Evolutionary conservation across 169 alveolate species (phyloP).

Genomic region (Cystoisospora suis): DNA sequence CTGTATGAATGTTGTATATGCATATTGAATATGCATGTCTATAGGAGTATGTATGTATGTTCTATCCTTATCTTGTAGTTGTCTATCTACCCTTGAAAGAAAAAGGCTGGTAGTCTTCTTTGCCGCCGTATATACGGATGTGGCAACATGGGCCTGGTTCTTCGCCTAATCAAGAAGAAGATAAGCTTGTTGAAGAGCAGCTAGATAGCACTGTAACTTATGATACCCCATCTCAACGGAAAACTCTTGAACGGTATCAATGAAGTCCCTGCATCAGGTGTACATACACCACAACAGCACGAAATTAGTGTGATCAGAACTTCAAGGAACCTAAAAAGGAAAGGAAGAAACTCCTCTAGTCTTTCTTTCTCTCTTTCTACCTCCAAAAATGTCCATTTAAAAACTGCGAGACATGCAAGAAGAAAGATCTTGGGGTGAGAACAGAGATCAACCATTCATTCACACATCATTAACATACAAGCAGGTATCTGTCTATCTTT

Average conservation of each 20-base stretch:
- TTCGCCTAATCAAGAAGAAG: neutral
- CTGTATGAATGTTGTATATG: neutral
- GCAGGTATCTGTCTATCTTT: no score
- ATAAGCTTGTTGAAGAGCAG: conserved; percentile 52
- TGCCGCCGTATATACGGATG: neutral
- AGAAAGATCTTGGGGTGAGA: no score
- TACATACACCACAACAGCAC: no score
- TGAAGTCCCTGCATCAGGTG: conserved; percentile 58
- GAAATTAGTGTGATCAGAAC: no score
- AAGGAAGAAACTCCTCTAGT: no score
- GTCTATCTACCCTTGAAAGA: neutral
- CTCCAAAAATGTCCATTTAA: no score
- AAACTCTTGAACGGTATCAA: conserved; percentile 35
- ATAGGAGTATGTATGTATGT: neutral
- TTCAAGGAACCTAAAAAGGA: no score
- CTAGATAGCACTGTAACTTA: conserved; percentile 47
- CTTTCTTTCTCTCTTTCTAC: no score
- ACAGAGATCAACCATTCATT: no score
- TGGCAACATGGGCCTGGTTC: neutral
- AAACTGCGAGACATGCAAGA: no score
- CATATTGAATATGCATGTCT: neutral
- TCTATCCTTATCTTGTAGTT: neutral
- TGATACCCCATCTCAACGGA: conserved; percentile 58
- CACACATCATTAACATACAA: no score
- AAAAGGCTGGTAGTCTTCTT: neutral